These are phyloP conservation scores for Aspergillus sp. DNA, from an alignment of 2,329 filamentous ascomycete species.

Conservation along the genomic window DNA sequence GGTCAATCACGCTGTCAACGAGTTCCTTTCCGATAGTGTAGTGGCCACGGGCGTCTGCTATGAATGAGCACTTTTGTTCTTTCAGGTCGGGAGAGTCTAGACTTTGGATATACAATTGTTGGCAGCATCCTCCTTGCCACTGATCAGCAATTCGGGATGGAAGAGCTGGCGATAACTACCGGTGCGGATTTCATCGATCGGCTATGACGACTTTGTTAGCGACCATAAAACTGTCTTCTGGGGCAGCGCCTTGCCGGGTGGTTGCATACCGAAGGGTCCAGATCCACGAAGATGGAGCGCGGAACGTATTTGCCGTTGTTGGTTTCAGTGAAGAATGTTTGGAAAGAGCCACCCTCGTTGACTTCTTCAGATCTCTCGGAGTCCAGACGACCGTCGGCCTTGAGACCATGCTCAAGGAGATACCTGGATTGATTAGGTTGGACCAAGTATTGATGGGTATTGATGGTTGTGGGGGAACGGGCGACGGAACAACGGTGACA, in stretches of 20 bases:
- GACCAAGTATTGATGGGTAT: not conserved
- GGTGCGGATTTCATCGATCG: constrained; percentile 67
- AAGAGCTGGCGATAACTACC: constrained; percentile 63
- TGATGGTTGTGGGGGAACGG: not conserved
- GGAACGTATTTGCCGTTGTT: constrained; percentile 66
- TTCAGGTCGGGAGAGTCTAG: not conserved
- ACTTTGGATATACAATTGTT: constrained; percentile 58
- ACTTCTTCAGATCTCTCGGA: constrained; percentile 54
- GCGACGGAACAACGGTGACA: constrained; percentile 29
- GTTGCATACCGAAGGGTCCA: constrained; percentile 59
- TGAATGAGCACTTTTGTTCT: constrained; percentile 13
- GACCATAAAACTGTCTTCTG: not conserved
- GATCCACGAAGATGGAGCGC: constrained; percentile 66
- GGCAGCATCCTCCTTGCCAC: constrained; percentile 67
- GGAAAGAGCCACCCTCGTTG: constrained; percentile 57
- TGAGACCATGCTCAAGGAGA: constrained; percentile 65
- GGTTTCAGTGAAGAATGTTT: constrained; percentile 68
- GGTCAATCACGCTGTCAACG: constrained; percentile 63
- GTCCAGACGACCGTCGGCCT: constrained; percentile 59
- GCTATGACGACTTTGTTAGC: constrained; percentile 37
- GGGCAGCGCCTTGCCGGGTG: not conserved
- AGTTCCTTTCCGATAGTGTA: constrained; percentile 70
- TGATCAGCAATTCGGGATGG: constrained; percentile 66
- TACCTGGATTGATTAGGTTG: constrained; percentile 47
- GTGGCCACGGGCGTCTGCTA: constrained; percentile 63